A percentile compares a stretch with the other conserved stretches of the same genome.
These are phyloP conservation scores for Ramichloridium luteum DNA, from an alignment of 2,329 filamentous ascomycete species.

Conservation along the genomic window DNA sequence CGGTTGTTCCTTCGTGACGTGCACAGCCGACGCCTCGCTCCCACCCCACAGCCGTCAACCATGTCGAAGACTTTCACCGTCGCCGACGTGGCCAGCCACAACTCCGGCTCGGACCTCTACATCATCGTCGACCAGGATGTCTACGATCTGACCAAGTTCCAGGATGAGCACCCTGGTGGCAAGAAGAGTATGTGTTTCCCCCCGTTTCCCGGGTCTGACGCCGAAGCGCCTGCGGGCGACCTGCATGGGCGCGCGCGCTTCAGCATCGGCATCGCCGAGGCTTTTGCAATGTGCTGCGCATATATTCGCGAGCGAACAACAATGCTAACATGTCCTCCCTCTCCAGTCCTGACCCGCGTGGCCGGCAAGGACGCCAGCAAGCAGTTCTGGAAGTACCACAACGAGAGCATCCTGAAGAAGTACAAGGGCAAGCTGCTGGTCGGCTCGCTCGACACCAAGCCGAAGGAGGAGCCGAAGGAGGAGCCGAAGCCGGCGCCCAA, in stretches of 20 bases:
- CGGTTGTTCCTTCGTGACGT: too few species aligned
- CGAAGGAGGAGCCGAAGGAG: conserved; percentile 37
- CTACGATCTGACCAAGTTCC: conserved; percentile 71
- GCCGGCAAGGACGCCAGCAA: conserved; percentile 57
- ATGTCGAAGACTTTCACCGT: conserved; percentile 85
- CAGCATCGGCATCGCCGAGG: too few species aligned
- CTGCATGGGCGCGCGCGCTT: background rate
- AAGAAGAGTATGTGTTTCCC: conserved; percentile 49
- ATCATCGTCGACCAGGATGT: conserved; percentile 91
- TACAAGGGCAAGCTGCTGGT: conserved; percentile 68
- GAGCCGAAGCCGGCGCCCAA: conserved; percentile 40
- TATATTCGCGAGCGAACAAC: too few species aligned
- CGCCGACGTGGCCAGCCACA: conserved; percentile 81
- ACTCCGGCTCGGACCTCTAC: conserved; percentile 74
- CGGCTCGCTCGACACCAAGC: conserved; percentile 80
- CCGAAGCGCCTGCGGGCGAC: background rate
- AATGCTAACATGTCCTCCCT: background rate
- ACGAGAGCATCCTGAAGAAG: conserved; percentile 69
- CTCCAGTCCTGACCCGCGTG: conserved; percentile 49
- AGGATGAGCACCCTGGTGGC: conserved; percentile 38
- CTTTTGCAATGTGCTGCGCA: too few species aligned
- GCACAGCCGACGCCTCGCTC: too few species aligned
- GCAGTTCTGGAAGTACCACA: conserved; percentile 63
- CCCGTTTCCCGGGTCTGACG: background rate
- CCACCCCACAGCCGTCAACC: too few species aligned